Conservation (phyloP, 495 filamentous ascomycete species). For the Podospora australis region DNA sequence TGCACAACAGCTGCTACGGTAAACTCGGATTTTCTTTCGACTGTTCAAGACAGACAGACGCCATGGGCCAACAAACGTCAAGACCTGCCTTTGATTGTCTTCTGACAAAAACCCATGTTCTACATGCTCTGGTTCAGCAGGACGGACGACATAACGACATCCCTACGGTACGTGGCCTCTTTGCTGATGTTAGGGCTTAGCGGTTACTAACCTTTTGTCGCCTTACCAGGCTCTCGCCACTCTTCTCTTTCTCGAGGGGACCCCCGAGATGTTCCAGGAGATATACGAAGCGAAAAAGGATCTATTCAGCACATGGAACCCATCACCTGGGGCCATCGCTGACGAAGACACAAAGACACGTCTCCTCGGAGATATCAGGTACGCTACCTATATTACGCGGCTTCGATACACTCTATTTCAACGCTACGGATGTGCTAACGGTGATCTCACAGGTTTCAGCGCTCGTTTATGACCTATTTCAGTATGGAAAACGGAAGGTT, state of each 20-base stretch:
- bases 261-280: slow-evolving; percentile 12
- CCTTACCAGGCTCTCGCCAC: slow-evolving; percentile 18
- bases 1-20: no score
- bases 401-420: not conserved
- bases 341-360: slow-evolving; percentile 9
- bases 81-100: slow-evolving; percentile 20
- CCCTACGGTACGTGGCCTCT: slow-evolving; percentile 22
- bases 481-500: slow-evolving; percentile 24
- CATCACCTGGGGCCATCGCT: slow-evolving; percentile 20
- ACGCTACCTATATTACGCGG: not conserved
- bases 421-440: not conserved
- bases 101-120: slow-evolving; percentile 25
- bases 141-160: slow-evolving; percentile 19
- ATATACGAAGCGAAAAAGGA: slow-evolving; percentile 16
- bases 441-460: slow-evolving; percentile 22
- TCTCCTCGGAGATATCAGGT: slow-evolving; percentile 22
- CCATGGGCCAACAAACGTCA: slow-evolving; percentile 17
- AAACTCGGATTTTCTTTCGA: no score
- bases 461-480: slow-evolving; percentile 29
- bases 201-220: slow-evolving; percentile 6
- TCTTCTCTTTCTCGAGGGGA: slow-evolving; percentile 15
- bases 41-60: not conserved
- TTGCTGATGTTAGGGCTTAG: no score
- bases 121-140: slow-evolving; percentile 23
- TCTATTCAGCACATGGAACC: slow-evolving; percentile 13